Conservation (phyloP, 495 filamentous ascomycete species). For the Daldinia caldariorum region DNA sequence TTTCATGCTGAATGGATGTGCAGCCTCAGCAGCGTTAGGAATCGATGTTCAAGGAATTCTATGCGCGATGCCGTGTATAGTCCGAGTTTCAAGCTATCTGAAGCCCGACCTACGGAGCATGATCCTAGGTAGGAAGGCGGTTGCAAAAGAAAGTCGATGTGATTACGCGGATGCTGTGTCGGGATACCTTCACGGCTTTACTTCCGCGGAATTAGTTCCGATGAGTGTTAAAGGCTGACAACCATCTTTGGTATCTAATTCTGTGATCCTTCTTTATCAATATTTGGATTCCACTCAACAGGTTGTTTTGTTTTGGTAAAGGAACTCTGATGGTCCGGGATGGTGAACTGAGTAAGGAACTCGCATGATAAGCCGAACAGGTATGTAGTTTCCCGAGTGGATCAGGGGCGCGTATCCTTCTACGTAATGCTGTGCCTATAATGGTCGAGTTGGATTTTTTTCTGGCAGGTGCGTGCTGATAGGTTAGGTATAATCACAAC, state of each 20-base stretch:
- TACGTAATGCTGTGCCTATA: neutral
- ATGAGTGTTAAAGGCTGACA: neutral
- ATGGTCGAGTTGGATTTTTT: neutral
- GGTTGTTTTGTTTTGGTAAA: neutral
- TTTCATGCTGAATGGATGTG: neutral
- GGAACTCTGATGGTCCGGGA: neutral
- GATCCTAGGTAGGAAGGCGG: conserved; percentile 27
- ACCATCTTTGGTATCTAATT: neutral
- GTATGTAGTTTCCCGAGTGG: neutral
- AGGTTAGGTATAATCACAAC: neutral
- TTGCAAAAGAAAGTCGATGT: neutral
- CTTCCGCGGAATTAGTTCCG: too few species aligned
- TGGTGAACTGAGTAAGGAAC: neutral
- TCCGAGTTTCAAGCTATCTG: conserved; percentile 15
- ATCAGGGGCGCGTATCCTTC: neutral
- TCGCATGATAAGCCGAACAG: conserved; percentile 6
- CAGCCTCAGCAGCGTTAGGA: conserved; percentile 7
- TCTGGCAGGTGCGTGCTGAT: neutral
- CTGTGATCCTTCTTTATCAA: neutral
- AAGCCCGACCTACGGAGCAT: conserved; percentile 26
- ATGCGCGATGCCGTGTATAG: conserved; percentile 15
- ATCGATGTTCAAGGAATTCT: neutral
- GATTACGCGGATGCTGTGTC: neutral
- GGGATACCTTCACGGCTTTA: conserved; percentile 3
- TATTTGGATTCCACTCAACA: neutral